Conservation (phyloP, 75 land plant species). For the Selaginella moellendorffii region DNA sequence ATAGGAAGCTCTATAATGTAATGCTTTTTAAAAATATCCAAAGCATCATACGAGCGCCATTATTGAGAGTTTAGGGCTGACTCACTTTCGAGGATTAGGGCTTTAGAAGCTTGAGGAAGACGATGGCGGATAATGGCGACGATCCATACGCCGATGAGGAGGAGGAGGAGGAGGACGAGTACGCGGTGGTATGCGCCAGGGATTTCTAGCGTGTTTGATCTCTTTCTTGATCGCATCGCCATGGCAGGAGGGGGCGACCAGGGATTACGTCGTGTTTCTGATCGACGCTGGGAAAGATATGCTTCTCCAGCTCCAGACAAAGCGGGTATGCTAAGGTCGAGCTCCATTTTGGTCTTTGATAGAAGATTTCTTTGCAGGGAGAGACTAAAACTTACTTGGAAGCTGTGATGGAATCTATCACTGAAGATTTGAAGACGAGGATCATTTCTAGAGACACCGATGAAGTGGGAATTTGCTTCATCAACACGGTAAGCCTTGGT, state of each 20-base stretch:
- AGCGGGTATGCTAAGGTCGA: not conserved
- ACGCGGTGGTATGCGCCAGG: not conserved
- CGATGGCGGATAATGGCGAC: not conserved
- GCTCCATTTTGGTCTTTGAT: not conserved
- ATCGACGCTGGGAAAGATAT: constrained; percentile 83
- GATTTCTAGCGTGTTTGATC: too few species aligned
- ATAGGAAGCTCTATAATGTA: too few species aligned
- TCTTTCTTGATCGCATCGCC: not conserved
- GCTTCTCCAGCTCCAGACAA: constrained; percentile 33
- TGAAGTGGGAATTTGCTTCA: constrained; percentile 94
- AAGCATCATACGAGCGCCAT: too few species aligned
- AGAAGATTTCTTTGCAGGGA: not conserved
- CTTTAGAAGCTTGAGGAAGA: not conserved
- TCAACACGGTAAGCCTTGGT: constrained; percentile 63
- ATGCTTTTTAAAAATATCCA: too few species aligned
- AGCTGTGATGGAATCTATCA: constrained; percentile 46
- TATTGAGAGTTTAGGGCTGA: too few species aligned
- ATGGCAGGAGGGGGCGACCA: constrained; percentile 45
- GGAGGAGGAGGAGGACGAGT: not conserved
- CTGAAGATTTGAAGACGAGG: constrained; percentile 55
- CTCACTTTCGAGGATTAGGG: too few species aligned
- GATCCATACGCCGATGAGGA: not conserved
- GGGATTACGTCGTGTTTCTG: constrained; percentile 58
- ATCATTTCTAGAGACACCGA: constrained; percentile 65
- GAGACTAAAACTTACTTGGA: constrained; percentile 38